phyloP scores from a whole-genome alignment of 2,329 filamentous ascomycete genomes.

The Diaporthe amygdali region DNA sequence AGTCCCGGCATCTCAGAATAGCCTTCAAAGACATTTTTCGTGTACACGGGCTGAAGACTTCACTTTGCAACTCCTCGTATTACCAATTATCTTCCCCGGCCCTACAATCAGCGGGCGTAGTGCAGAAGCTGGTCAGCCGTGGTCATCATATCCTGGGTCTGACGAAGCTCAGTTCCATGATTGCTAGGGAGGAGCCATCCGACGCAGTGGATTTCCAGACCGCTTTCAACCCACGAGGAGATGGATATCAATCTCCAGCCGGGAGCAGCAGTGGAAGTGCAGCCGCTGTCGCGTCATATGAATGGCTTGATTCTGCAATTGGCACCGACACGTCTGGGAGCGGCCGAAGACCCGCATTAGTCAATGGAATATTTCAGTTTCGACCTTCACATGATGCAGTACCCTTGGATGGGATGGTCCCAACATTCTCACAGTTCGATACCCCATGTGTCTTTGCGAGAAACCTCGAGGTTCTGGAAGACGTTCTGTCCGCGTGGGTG shows the following conservation, averaged over 20 bases:
- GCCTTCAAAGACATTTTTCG: slow-evolving; percentile 40
- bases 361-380: slow-evolving; percentile 9
- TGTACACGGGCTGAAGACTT: slow-evolving; percentile 56
- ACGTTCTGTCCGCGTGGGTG: neutral
- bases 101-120: slow-evolving; percentile 50
- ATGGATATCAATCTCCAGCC: slow-evolving; percentile 51
- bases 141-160: slow-evolving; percentile 62
- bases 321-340: slow-evolving; percentile 16
- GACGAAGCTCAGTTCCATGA: slow-evolving; percentile 55
- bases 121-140: slow-evolving; percentile 61
- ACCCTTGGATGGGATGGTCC: neutral
- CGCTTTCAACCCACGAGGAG: slow-evolving; percentile 53
- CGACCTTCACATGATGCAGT: neutral
- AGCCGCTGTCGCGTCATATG: slow-evolving; percentile 38
- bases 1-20: slow-evolving; percentile 39
- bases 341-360: neutral
- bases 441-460: neutral
- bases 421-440: slow-evolving; percentile 4
- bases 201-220: slow-evolving; percentile 37
- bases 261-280: slow-evolving; percentile 43
- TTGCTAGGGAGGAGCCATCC: slow-evolving; percentile 28
- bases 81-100: slow-evolving; percentile 54
- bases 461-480: neutral
- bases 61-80: slow-evolving; percentile 63
- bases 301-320: slow-evolving; percentile 32